Base-by-base conservation (phyloP, 2,329 filamentous ascomycete species). In the Diaporthe sp. region DNA sequence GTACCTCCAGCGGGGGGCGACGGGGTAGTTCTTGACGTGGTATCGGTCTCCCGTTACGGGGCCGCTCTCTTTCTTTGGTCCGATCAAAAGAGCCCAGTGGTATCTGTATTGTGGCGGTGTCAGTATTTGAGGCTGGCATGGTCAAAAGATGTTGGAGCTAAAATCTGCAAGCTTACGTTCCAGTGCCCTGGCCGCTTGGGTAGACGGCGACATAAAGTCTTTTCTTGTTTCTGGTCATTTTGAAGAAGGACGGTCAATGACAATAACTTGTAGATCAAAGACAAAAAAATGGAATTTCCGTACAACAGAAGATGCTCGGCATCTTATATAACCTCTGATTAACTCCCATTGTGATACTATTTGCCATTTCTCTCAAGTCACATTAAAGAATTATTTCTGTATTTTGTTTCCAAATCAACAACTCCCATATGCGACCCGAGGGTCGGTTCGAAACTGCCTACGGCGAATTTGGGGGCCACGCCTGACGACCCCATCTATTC, bases 161-260 rank as follows among this genome's bases (percentile, higher is more conserved):
- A 44, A 5, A 44, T 13, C 25, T 10, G 9, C 3, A 34, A 17
- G 51, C 61, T 51, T 49, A 71, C 53, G 28, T 60, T 17, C 55
- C 53, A 3, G 12, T 22, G 2, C 39, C 25, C 37, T 58, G 51
- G 13, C 68, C 68, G 31, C 53, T 71, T 0, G 68, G 68, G 31
- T 71, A 71, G 19, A 71, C 68, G 4, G 53, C 68, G 28, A 71
- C 13, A 25, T 46, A 71, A 19, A 71, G 68, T 55, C 68, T 42
- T 10, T 71, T 71, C 68, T 71, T 71, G 39, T 71, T 71, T 46
- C 17, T 49, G 12, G 19, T 25, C 68, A 58, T 67, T 1, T 17
- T 51, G 19, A 3, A 22, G 8, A 19, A 42, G 34, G 2, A 25
- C 2, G 17, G 19, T 22, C 22, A 46, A 22, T 8, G 7, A 9